These are phyloP conservation scores for Abelmoschus esculentus DNA, from an alignment of 345 rosid genomes.

Conservation along the genomic window DNA sequence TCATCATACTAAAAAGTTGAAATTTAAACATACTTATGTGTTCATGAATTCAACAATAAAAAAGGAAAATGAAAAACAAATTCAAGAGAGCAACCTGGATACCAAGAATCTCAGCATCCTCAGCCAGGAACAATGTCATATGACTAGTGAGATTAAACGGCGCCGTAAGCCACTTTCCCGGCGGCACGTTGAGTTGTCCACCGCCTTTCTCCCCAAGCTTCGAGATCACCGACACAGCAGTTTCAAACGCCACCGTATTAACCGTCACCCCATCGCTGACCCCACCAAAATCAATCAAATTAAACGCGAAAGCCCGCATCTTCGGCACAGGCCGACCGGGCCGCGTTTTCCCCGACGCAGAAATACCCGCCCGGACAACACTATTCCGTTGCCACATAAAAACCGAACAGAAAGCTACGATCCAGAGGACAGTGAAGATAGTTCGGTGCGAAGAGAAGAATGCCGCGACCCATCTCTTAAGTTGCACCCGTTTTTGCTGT, in stretches of 20 bases:
- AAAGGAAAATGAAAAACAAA: neutral
- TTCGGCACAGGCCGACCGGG: constrained; percentile 40
- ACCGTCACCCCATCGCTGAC: constrained; percentile 77
- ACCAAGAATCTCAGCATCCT: constrained; percentile 79
- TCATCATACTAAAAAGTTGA: too few relatives aligned
- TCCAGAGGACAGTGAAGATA: constrained; percentile 68
- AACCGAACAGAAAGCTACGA: constrained; percentile 71
- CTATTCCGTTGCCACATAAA: constrained; percentile 68
- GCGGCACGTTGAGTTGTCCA: constrained; percentile 89
- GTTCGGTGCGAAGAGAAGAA: constrained; percentile 63
- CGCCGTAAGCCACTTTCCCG: constrained; percentile 91
- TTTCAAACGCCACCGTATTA: constrained; percentile 82
- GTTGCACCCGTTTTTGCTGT: constrained; percentile 39
- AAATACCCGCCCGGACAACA: constrained; percentile 30
- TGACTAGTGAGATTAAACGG: constrained; percentile 95
- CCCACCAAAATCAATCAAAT: constrained; percentile 87
- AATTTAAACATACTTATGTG: neutral
- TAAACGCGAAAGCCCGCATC: constrained; percentile 56
- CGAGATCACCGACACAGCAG: constrained; percentile 67
- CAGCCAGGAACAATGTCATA: constrained; percentile 83
- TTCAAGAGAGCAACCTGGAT: constrained; percentile 44
- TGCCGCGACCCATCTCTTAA: constrained; percentile 46
- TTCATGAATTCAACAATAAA: neutral
- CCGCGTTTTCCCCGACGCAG: constrained; percentile 27
- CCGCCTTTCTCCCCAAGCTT: constrained; percentile 66